These are phyloP conservation scores for Notholithocarpus densiflorus DNA, from an alignment of 306 rosid genomes.

Conservation along the genomic window DNA sequence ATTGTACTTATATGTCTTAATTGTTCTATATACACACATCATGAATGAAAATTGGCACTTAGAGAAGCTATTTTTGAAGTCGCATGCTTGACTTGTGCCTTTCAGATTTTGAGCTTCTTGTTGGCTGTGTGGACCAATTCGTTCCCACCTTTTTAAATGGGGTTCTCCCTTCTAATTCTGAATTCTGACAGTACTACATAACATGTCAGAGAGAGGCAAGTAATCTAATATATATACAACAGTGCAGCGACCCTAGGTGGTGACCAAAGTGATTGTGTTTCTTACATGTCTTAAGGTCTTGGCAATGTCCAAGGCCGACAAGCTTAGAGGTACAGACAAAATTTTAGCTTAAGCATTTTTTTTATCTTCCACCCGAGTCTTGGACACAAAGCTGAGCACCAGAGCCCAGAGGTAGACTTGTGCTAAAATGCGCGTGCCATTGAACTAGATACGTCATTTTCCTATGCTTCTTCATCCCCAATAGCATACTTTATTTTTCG, in stretches of 20 bases:
- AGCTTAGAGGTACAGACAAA: slow-evolving; percentile 57
- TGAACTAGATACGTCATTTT: slow-evolving; percentile 40
- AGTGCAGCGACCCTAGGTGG: not conserved
- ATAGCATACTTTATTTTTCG: not conserved
- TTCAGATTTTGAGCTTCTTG: not conserved
- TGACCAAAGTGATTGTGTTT: slow-evolving; percentile 46
- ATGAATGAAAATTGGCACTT: not conserved
- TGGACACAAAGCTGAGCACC: slow-evolving; percentile 56
- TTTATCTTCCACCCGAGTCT: slow-evolving; percentile 2
- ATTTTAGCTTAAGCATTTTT: slow-evolving; percentile 24
- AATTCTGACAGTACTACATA: slow-evolving; percentile 16
- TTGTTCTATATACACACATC: not conserved
- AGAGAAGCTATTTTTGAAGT: not conserved
- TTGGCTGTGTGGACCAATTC: not conserved
- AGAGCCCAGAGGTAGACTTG: slow-evolving; percentile 57
- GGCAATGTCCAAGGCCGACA: slow-evolving; percentile 78
- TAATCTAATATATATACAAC: not conserved
- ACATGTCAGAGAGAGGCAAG: slow-evolving; percentile 28
- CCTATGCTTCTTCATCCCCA: slow-evolving; percentile 24
- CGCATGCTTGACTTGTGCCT: not conserved
- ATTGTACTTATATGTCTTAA: not conserved
- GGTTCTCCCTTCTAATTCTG: not conserved
- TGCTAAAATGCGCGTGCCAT: slow-evolving; percentile 84
- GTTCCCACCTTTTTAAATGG: not conserved
- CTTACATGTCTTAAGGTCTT: slow-evolving; percentile 36